Evolutionary conservation across 352 stramenopile genomes (phyloP), one percentile per base, ranked within the genome.

Genomic region (Phytopythium litorale): DNA sequence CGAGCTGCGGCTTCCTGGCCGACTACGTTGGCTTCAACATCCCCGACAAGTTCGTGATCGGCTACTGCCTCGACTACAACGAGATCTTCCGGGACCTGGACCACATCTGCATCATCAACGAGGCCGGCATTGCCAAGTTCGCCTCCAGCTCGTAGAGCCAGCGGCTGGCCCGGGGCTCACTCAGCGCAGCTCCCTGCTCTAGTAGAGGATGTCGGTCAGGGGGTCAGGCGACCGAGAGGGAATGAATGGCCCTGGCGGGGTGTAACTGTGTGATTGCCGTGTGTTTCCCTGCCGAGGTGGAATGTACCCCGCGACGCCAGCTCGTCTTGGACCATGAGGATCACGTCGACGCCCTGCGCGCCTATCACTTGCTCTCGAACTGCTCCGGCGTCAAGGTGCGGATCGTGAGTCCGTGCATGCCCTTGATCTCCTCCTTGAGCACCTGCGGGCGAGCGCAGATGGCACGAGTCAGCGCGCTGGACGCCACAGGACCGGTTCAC

Each of bases 11-110:
- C 37, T 98, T 97, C 67, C 75, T 88, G 64, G 94, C 91, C 28
- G 91, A 99, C 74, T 99, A 98, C 67, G 89, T 97, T 30, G 96
- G 96, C 56, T 99, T 99, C 72, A 96, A 80, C 50, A 98, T 99
- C 70, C 97, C 97, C 1, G 84, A 98, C 81, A 89, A 97, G 71
- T 99, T 98, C 73, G 88, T 97, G 43, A 80, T 96, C 58, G 97
- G 97, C 43, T 99, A 97, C 81, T 98, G 95, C 67, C 78, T 99
- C 33, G 97, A 99, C 80, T 99, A 98, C 84, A 97, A 99, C 75
- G 93, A 98, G 74, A 86, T 96, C 53, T 98, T 98, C 76, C 88
- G 97, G 33, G 93, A 98, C 69, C 75, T 98, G 59, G 81, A 96
- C 64, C 93, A 98, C 80, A 97, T 99, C 62, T 98, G 93, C 78